Evolutionary conservation across 208 protist genomes (phyloP).

Genomic region (Leishmania tarentolae): DNA sequence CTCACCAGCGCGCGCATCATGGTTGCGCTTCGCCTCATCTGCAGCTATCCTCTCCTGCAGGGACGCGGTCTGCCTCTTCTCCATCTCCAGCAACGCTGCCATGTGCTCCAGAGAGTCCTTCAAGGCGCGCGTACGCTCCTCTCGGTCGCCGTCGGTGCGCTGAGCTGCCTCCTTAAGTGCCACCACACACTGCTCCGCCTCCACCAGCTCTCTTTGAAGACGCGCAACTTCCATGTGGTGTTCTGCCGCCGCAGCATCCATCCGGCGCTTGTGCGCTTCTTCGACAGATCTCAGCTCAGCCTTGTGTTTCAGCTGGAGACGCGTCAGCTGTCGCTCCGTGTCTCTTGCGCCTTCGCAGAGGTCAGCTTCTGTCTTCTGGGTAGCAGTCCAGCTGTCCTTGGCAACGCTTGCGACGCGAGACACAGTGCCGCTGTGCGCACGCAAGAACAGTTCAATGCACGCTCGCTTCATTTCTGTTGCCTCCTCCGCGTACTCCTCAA

Average conservation of each 20-base stretch:
- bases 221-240: slow-evolving; percentile 17
- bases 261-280: slow-evolving; percentile 24
- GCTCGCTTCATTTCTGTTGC: slow-evolving; percentile 34
- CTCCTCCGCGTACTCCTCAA: slow-evolving; percentile 38
- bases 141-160: slow-evolving; percentile 10
- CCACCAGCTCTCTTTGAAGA: slow-evolving; percentile 24
- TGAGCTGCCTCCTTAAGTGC: slow-evolving; percentile 6
- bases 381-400: slow-evolving; percentile 22
- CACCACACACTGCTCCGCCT: slow-evolving; percentile 10
- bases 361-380: slow-evolving; percentile 3
- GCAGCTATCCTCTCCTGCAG: slow-evolving; percentile 13
- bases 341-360: slow-evolving; percentile 2
- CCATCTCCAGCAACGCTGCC: slow-evolving; percentile 18
- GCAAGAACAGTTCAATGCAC: slow-evolving; percentile 5
- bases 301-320: slow-evolving; percentile 13
- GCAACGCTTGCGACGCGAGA: slow-evolving; percentile 10
- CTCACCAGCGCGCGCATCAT: slow-evolving; percentile 11
- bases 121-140: slow-evolving; percentile 10
- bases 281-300: slow-evolving; percentile 22
- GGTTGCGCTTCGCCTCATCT: slow-evolving; percentile 27
- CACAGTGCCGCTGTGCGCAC: slow-evolving; percentile 21
- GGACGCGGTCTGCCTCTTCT: slow-evolving; percentile 22
- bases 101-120: slow-evolving; percentile 17
- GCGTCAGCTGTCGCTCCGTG: slow-evolving; percentile 28
- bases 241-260: slow-evolving; percentile 17